A percentile compares a stretch with the other conserved stretches of the same genome.
Evolutionary conservation across 768 basidiomycete genomes (phyloP).

Genomic region (Rhodotorula babjevae): DNA sequence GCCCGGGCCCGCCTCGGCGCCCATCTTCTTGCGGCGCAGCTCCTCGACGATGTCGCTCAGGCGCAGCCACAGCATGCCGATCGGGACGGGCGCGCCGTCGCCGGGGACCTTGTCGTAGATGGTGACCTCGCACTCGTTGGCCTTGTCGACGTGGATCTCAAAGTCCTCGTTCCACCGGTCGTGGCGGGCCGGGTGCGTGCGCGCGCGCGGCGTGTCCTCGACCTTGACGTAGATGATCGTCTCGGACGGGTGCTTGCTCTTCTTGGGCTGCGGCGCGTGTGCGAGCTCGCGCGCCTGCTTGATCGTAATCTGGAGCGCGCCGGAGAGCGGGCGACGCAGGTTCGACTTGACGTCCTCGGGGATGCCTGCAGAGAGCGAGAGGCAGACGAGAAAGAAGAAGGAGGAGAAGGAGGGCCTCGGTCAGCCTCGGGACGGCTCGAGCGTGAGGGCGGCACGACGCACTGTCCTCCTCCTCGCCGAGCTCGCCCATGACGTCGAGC

Average conservation of each 20-base stretch:
- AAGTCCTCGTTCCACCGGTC: slow-evolving; percentile 99
- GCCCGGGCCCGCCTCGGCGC: slow-evolving; percentile 73
- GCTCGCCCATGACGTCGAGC: slow-evolving; percentile 84
- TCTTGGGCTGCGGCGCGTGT: slow-evolving; percentile 70
- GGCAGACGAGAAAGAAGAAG: background rate
- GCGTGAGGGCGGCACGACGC: slow-evolving; percentile 33
- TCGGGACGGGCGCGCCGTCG: slow-evolving; percentile 74
- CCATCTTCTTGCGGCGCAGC: slow-evolving; percentile 82
- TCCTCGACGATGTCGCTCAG: slow-evolving; percentile 92
- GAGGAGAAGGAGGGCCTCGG: too few relatives aligned
- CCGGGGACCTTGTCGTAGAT: slow-evolving; percentile 77
- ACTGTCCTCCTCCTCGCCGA: slow-evolving; percentile 63
- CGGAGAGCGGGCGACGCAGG: slow-evolving; percentile 89
- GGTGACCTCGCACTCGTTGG: slow-evolving; percentile 95
- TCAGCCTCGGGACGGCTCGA: background rate
- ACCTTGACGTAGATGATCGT: slow-evolving; percentile 91
- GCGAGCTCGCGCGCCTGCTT: slow-evolving; percentile 90
- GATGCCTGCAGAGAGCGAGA: slow-evolving; percentile 50
- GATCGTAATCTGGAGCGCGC: slow-evolving; percentile 80
- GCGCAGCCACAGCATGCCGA: slow-evolving; percentile 90
- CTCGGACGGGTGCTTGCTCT: slow-evolving; percentile 51
- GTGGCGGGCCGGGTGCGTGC: slow-evolving; percentile 79
- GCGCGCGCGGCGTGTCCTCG: slow-evolving; percentile 87
- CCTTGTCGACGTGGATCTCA: slow-evolving; percentile 92
- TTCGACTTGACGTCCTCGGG: slow-evolving; percentile 88